Evolutionary conservation across 2,329 filamentous ascomycete genomes (phyloP), one percentile per base, ranked within the genome.

Genomic region (Metarhizium album): DNA sequence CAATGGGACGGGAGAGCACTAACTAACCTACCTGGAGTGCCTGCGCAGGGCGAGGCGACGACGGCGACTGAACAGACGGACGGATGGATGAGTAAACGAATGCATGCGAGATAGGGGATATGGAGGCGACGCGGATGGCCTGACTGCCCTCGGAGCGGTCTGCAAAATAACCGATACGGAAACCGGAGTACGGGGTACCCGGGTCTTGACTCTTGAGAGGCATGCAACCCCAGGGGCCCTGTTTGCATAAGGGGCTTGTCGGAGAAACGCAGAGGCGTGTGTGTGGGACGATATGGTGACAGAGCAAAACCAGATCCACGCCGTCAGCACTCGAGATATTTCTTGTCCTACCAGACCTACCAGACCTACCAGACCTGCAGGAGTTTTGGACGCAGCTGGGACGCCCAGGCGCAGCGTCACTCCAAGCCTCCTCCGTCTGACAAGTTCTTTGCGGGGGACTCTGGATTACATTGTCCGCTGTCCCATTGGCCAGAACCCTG

Each of bases 381-480:
- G n/a, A n/a, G n/a, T n/a, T n/a, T n/a, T n/a, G n/a, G 29, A 31
- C 11, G 29, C 29, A 31, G 29, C 29, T 11, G 29, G 29, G 29
- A 31, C 29, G 29, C 5, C n/a, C n/a, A n/a, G n/a, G n/a, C n/a
- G n/a, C n/a, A 47, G 53, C 45, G 50, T 51, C 51, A 53, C 47
- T 40, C 29, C 27, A 5, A n/a, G 7, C 46, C 33, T 47, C n/a
- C n/a, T n/a, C n/a, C n/a, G n/a, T n/a, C 35, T 47, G 46, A 50
- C 43, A 48, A 43, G 42, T 40, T 45, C 23, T 14, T 18, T 13
- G 50, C 49, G 50, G 50, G 46, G 37, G 18, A 20, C 16, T 33
- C 29, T 9, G 40, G 52, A 56, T 57, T 56, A 54, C 53, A 57
- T 53, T 50, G 8, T 38, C 49, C 48, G 22, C 42, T 27, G 27